Evolutionary conservation across 306 rosid species (phyloP), one percentile per base, ranked within the genome.

Genomic region (Chamaecrista fasciculata): DNA sequence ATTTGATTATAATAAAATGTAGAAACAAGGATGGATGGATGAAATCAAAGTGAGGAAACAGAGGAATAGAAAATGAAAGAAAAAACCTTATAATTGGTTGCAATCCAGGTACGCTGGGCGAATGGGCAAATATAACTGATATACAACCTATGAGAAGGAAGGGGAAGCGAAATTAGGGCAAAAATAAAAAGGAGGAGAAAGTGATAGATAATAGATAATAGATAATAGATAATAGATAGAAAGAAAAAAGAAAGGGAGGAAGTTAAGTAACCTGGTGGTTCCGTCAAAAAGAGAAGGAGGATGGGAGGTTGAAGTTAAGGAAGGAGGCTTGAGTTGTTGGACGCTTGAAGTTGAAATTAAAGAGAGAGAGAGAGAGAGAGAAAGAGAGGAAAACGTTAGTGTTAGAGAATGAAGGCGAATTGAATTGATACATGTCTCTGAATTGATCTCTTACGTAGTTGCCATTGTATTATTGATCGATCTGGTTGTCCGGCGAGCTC

Each of bases 61-160:
- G 8, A 64, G 25, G 57, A 43, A 34, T 11, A 42, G 4, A 36
- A 36, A 48, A 34, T 2, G 4, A 89, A 42, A 14, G 19, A 19
- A 16, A 59, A 5, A 2, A 89, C 98, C 97, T 86, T 93, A 39
- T 71, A 90, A 57, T 93, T 90, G 67, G 96, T 83, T 24, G 89
- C 48, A 81, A 93, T 87, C 98, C 98, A 93, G 7, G 29, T 79
- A 42, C 98, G 95, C 71, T 93, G 97, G 6, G 94, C 98, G 83
- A 2, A 93, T 14, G 97, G 97, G 68, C 98, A 93, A 1, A 1
- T 0, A 36, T 84, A 88, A 71, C 4, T 58, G 67, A 33, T 77
- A 69, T 87, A 92, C 82, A 92, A 25, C 83, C 96, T 92, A 15
- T 8, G 6, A 71, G 39, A 20, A 11, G 14, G 0, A 67, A 55